Base-by-base conservation (phyloP, 176 grass and related monocot species). In the Cenchrus fungigraminus region DNA sequence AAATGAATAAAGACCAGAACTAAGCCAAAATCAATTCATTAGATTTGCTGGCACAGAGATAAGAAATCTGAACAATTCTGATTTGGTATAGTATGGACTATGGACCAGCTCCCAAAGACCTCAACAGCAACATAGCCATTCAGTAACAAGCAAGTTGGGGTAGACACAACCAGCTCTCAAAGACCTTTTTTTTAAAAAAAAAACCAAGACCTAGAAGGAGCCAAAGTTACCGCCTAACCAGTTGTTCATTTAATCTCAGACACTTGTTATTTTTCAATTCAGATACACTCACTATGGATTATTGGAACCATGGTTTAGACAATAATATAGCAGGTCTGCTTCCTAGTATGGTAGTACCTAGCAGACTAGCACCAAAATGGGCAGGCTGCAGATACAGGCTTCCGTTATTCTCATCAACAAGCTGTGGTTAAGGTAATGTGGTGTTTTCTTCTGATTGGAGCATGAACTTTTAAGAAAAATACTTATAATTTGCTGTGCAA, bases 21-120 rank as follows among this genome's bases (percentile, higher is more conserved):
- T 68, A 52, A 16, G 44, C n/a, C 20, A 77, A 25, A 61, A n/a
- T 59, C 22, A n/a, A 87, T 69, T n/a, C 6, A 29, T 75, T 37
- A 8, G 9, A 53, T 53, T 51, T 61, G 34, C 20, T 6, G 8
- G 25, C 53, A 68, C 13, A 49, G 16, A 52, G 73, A 83, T 67
- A 46, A 55, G 53, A 76, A 54, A 46, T 29, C 63, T 81, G 12
- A 76, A 47, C 37, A 16, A 17, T 14, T 29, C 31, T 8, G 8
- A 75, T 81, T 31, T 60, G 19, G 8, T 22, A 25, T 44, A 37
- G 19, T 14, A n/a, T 17, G 12, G 7, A 11, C 37, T 40, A 40
- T 40, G 37, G 37, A 40, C 19, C 12, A 46, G 40, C 37, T 40
- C 37, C 4, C 37, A 40, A 40, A 40, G 37, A 40, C 37, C 37